phyloP scores from a whole-genome alignment of 441 rosid genomes.

The Bocquillonia castaneifolia region DNA sequence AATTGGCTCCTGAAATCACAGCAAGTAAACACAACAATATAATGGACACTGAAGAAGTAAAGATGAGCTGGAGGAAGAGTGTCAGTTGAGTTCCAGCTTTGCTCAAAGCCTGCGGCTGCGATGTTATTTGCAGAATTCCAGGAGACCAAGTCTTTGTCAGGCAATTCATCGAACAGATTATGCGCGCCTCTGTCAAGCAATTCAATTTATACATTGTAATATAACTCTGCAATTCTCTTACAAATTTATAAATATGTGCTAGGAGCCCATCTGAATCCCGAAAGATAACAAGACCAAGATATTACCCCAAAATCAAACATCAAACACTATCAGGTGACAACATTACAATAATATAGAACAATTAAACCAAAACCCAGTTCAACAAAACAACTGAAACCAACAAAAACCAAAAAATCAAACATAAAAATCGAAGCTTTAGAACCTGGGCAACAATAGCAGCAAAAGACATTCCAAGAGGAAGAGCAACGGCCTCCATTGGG shows the following conservation, averaged over 20 bases:
- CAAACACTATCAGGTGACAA: background rate
- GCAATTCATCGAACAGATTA: no score
- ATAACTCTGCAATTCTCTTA: no score
- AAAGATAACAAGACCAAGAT: no score
- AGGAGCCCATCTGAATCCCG: no score
- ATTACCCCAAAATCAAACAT: background rate
- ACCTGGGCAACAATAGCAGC: constrained; percentile 90
- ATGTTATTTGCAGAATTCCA: constrained; percentile 18
- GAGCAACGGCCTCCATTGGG: constrained; percentile 62
- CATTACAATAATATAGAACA: constrained; percentile 10
- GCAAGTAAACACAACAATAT: constrained; percentile 1
- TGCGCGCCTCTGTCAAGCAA: no score
- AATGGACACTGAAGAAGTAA: constrained; percentile 45
- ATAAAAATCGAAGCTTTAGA: constrained; percentile 27
- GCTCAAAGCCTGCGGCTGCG: constrained; percentile 28
- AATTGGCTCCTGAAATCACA: constrained; percentile 64
- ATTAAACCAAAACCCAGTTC: constrained; percentile 15
- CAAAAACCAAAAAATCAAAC: background rate
- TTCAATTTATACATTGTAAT: no score
- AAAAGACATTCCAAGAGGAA: constrained; percentile 89
- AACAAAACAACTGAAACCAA: constrained; percentile 1
- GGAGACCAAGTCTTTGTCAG: no score
- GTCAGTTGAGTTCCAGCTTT: constrained; percentile 30
- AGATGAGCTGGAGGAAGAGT: constrained; percentile 65
- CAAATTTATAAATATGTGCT: no score